Percentiles rank a stretch among this genome's conserved stretches.
Conservation (phyloP, 1,139 yeast species). For the Geotrichum klebahnii region DNA sequence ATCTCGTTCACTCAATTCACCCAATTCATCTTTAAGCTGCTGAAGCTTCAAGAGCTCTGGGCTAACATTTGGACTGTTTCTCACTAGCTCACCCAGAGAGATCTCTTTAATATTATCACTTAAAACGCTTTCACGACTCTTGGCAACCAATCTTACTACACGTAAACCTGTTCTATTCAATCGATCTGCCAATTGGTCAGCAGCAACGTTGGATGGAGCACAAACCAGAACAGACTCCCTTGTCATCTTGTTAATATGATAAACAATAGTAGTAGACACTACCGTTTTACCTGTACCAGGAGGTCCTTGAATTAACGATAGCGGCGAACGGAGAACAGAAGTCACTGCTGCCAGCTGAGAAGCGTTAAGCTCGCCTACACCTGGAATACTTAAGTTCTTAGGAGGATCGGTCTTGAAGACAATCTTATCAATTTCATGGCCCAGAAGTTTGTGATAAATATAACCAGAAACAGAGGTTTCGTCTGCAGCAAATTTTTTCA, state of each 20-base stretch:
- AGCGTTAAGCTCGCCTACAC: slow-evolving; percentile 63
- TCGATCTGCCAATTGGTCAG: slow-evolving; percentile 80
- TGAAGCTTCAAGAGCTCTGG: slow-evolving; percentile 58
- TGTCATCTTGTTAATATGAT: slow-evolving; percentile 62
- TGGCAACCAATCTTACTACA: slow-evolving; percentile 74
- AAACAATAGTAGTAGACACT: slow-evolving; percentile 83
- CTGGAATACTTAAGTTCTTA: slow-evolving; percentile 57
- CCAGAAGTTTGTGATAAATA: slow-evolving; percentile 74
- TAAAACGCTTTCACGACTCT: slow-evolving; percentile 53
- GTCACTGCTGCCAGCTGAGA: slow-evolving; percentile 79
- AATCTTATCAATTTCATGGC: slow-evolving; percentile 69
- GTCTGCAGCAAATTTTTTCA: slow-evolving; percentile 66
- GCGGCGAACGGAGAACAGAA: slow-evolving; percentile 66
- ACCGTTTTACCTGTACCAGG: slow-evolving; percentile 98
- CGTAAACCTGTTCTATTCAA: slow-evolving; percentile 62
- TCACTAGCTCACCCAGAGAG: slow-evolving; percentile 47
- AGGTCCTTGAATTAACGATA: slow-evolving; percentile 93
- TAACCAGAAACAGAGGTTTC: slow-evolving; percentile 71
- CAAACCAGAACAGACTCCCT: slow-evolving; percentile 69
- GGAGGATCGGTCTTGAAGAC: slow-evolving; percentile 42
- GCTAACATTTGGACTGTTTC: slow-evolving; percentile 42
- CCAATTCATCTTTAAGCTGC: slow-evolving; percentile 58
- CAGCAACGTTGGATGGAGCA: slow-evolving; percentile 95
- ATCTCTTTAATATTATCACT: slow-evolving; percentile 31
- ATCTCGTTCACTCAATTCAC: slow-evolving; percentile 62